A percentile compares a stretch with the other conserved stretches of the same genome.
phyloP scores from a whole-genome alignment of 257 asterid species.

The Solanum peruvianum region DNA sequence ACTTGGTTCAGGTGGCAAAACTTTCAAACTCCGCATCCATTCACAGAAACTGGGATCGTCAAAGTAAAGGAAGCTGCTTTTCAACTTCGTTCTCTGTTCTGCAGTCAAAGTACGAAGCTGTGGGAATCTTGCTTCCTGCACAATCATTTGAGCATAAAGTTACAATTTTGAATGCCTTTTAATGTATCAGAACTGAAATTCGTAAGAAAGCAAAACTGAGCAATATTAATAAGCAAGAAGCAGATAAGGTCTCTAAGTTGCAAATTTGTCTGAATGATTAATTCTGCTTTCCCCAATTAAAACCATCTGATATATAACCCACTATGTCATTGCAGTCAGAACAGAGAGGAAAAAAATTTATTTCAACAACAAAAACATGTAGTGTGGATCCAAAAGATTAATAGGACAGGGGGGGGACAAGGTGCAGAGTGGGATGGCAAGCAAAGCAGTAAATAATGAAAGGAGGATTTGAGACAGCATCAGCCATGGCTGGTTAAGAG shows the following conservation, averaged over 20 bases:
- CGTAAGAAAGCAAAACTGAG: background rate
- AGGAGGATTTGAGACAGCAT: background rate
- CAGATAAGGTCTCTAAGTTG: background rate
- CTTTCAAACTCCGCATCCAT: constrained; percentile 86
- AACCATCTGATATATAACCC: background rate
- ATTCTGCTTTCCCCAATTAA: background rate
- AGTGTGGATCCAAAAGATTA: background rate
- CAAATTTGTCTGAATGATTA: background rate
- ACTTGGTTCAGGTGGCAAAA: constrained; percentile 76
- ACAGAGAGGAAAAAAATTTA: background rate
- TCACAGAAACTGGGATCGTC: constrained; percentile 97
- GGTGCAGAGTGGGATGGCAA: background rate
- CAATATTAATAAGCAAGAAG: background rate
- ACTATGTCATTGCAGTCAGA: background rate
- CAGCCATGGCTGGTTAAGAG: background rate
- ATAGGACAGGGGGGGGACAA: background rate
- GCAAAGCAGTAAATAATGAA: background rate
- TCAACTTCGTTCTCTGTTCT: constrained; percentile 72
- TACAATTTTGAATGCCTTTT: background rate
- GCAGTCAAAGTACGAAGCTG: constrained; percentile 74
- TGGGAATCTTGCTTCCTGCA: constrained; percentile 94
- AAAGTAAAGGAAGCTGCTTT: constrained; percentile 80
- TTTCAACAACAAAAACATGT: background rate
- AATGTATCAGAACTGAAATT: background rate
- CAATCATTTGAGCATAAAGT: background rate